These are phyloP conservation scores for Vanderwaltozyma tropicalis DNA, from an alignment of 805 yeast species.

Conservation along the genomic window DNA sequence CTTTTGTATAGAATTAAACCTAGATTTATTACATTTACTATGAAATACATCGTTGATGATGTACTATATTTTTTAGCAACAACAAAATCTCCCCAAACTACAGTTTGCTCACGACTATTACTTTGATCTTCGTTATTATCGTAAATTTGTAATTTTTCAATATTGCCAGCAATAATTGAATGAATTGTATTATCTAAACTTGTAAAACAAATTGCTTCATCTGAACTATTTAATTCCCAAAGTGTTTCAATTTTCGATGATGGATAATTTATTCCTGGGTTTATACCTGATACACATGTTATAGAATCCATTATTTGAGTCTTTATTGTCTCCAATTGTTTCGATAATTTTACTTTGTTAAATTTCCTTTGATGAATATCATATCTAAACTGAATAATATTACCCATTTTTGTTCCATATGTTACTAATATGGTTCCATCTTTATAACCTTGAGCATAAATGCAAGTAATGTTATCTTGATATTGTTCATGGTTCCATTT, in stretches of 20 bases:
- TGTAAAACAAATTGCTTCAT: constrained; percentile 2
- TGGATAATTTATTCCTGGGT: background rate
- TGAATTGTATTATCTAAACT: constrained; percentile 10
- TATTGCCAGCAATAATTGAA: constrained; percentile 3
- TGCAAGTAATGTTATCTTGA: constrained; percentile 7
- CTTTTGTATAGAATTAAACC: constrained; percentile 16
- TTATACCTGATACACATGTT: constrained; percentile 1
- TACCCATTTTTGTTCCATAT: constrained; percentile 11
- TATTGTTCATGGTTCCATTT: constrained; percentile 7
- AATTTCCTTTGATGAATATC: constrained; percentile 5
- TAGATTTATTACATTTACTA: constrained; percentile 11
- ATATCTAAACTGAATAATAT: constrained; percentile 8
- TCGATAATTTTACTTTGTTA: constrained; percentile 1
- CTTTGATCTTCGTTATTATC: background rate
- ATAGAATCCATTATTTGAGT: constrained; percentile 4
- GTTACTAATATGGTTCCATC: constrained; percentile 7
- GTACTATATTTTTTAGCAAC: constrained; percentile 10
- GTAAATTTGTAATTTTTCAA: constrained; percentile 4
- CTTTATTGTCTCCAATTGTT: background rate
- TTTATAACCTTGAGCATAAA: constrained; percentile 7
- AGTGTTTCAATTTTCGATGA: background rate
- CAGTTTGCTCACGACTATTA: background rate
- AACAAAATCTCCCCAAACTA: constrained; percentile 9
- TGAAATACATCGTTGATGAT: constrained; percentile 4
- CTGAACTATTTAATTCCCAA: constrained; percentile 1